Percentiles rank a stretch among this genome's conserved stretches.
phyloP scores from a whole-genome alignment of 306 rosid species.

The Pyrus betulifolia region DNA sequence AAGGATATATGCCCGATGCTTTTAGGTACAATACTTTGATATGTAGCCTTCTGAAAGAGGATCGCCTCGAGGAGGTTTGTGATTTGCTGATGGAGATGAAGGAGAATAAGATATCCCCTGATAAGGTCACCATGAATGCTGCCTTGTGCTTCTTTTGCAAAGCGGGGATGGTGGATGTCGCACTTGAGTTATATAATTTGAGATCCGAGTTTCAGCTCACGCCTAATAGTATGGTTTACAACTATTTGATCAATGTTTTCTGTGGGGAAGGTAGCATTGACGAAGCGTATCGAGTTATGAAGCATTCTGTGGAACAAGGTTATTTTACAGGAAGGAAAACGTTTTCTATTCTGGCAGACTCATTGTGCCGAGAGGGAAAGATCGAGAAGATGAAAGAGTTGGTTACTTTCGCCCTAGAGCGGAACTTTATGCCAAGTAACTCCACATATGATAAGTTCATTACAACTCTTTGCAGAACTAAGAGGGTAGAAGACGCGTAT shows the following conservation, averaged over 20 bases:
- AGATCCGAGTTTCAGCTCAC: constrained; percentile 51
- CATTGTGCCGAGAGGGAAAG: constrained; percentile 47
- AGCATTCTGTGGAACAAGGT: constrained; percentile 28
- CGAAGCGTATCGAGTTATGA: constrained; percentile 44
- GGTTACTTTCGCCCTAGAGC: constrained; percentile 42
- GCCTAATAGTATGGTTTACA: constrained; percentile 52
- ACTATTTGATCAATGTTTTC: constrained; percentile 56
- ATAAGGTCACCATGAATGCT: constrained; percentile 59
- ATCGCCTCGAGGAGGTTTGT: constrained; percentile 44
- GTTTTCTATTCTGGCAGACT: constrained; percentile 39
- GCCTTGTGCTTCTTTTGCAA: constrained; percentile 80
- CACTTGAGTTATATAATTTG: constrained; percentile 43
- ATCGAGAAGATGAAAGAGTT: constrained; percentile 70
- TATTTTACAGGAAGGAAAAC: constrained; percentile 44
- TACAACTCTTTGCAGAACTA: constrained; percentile 46
- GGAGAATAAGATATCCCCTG: constrained; percentile 42
- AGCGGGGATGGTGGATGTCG: constrained; percentile 62
- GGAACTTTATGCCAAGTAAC: constrained; percentile 29
- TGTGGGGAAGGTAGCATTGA: constrained; percentile 47
- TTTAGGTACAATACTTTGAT: constrained; percentile 53
- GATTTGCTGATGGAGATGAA: constrained; percentile 77
- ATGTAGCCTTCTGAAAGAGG: constrained; percentile 53
- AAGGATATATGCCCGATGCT: constrained; percentile 46
- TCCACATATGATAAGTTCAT: constrained; percentile 36
- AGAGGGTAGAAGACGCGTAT: constrained; percentile 54